A percentile compares a stretch with the other conserved stretches of the same genome.
Conservation (phyloP, 2,329 filamentous ascomycete species). For the Laburnicola sp. region DNA sequence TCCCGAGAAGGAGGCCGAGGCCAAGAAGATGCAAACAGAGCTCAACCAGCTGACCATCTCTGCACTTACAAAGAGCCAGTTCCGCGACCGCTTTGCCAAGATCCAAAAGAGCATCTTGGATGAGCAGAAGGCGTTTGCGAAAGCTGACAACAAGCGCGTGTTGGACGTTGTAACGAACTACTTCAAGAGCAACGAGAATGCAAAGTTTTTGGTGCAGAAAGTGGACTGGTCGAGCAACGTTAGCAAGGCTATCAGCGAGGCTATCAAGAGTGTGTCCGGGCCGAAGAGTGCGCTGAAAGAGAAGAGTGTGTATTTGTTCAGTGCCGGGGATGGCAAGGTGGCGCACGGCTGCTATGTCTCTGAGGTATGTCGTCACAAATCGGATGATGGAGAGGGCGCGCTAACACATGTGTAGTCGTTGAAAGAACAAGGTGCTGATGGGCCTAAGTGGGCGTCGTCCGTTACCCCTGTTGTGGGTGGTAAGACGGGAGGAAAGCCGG, state of each 20-base stretch:
- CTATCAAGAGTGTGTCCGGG: conserved; percentile 81
- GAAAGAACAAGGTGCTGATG: conserved; percentile 69
- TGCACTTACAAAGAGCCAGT: conserved; percentile 76
- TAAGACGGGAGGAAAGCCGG: conserved; percentile 90
- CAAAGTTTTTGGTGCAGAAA: conserved; percentile 71
- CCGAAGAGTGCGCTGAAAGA: conserved; percentile 86
- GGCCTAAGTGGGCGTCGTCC: conserved; percentile 79
- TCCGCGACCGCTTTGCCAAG: conserved; percentile 77
- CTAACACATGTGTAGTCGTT: conserved; percentile 45
- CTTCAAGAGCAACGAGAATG: conserved; percentile 68
- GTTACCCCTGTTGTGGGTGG: conserved; percentile 87
- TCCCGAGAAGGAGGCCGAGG: conserved; percentile 75
- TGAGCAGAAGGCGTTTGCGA: conserved; percentile 90
- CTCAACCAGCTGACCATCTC: conserved; percentile 83
- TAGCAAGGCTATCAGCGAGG: conserved; percentile 79
- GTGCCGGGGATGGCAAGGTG: conserved; percentile 73
- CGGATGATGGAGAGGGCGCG: conserved; percentile 14
- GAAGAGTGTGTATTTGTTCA: conserved; percentile 85
- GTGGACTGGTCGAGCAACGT: conserved; percentile 67
- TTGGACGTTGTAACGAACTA: conserved; percentile 76
- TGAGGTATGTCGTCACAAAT: conserved; percentile 61
- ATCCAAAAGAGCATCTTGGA: conserved; percentile 82
- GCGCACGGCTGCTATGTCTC: conserved; percentile 90
- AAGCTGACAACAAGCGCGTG: conserved; percentile 86
- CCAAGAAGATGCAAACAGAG: conserved; percentile 76